These are phyloP conservation scores for Penicillium aurantiogriseum DNA, from an alignment of 2,329 filamentous ascomycete species.

Conservation along the genomic window DNA sequence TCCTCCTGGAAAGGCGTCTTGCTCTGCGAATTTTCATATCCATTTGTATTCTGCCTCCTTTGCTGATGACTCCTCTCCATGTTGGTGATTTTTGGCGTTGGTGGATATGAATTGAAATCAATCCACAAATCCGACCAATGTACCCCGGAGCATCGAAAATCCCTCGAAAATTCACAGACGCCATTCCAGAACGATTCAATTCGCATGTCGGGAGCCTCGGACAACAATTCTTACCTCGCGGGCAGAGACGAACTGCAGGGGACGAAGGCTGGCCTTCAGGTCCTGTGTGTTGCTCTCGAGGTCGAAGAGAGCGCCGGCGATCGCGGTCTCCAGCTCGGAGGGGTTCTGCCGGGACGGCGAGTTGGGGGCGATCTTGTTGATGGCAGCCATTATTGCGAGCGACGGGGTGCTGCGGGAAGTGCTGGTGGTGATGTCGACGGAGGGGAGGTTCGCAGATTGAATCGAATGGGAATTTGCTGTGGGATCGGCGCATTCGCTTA, in stretches of 20 bases:
- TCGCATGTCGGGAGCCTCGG: constrained; percentile 9
- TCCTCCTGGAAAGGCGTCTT: constrained; percentile 8
- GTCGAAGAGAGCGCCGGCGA: constrained; percentile 96
- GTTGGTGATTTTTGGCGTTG: constrained; percentile 5
- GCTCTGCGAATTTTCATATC: constrained; percentile 7
- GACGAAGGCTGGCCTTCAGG: constrained; percentile 92
- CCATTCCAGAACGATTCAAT: constrained; percentile 15
- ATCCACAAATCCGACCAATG: constrained; percentile 17
- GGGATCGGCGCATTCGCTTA: constrained; percentile 38
- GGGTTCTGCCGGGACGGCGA: constrained; percentile 94
- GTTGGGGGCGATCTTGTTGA: constrained; percentile 98
- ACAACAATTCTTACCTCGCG: constrained; percentile 78
- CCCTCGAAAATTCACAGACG: constrained; percentile 18
- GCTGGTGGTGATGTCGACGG: constrained; percentile 37
- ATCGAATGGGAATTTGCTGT: constrained; percentile 35
- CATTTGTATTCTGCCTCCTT: not conserved
- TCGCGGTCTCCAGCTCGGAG: constrained; percentile 95
- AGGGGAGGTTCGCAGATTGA: constrained; percentile 32
- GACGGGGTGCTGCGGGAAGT: constrained; percentile 38
- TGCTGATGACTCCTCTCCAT: not conserved
- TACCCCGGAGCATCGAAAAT: constrained; percentile 14
- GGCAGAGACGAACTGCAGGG: constrained; percentile 97
- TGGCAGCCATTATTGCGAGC: constrained; percentile 65
- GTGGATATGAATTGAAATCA: constrained; percentile 9
- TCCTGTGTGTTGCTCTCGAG: constrained; percentile 99